Evolutionary conservation across 73 alveolate species (phyloP), one percentile per base, ranked within the genome.

Genomic region (Tetrahymena borealis): DNA sequence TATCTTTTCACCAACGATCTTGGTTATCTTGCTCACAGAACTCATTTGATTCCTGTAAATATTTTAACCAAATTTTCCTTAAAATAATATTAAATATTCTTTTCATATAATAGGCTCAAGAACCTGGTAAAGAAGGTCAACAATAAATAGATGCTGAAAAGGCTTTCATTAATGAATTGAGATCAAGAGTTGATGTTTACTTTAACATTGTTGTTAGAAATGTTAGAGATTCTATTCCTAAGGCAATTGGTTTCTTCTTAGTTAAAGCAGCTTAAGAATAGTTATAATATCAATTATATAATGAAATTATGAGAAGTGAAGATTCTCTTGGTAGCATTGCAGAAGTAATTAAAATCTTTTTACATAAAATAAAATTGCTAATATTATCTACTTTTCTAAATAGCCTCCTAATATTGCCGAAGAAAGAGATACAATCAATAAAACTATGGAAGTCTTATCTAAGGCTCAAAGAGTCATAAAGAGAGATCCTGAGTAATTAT

Each of bases 151-250:
- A 92, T 42, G 90, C 94, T 20, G 42, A 77, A 20, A 96, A 96
- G 95, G 98, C 85, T 60, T 60, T 60, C 28, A 60, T 97, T 9
- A 94, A 94, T 40, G 99, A 98, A 94, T 95, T 98, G 60, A 96
- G 99, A 95, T 96, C 96, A 10, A 97, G 99, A 91, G 96, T 97
- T 39, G 99, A 98, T 36, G 97, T 97, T 91, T 98, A 97, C 94
- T 98, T 97, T 94, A 97, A 95, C 41, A 91, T 98, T 39, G 98
- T 97, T 10, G 98, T 97, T 9, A 96, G 99, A 94, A 96, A 96
- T 79, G 96, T 97, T 38, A 97, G 99, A 97, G 99, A 98, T 94
- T 78, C 99, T 40, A 94, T 98, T 94, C 99, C 99, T 40, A 96
- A 96, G 91, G 95, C 95, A 16, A 78, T 96, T 79, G 98, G 98